Base-by-base conservation (phyloP, 2,329 filamentous ascomycete genomes). In the Stachybotrys echinatus region DNA sequence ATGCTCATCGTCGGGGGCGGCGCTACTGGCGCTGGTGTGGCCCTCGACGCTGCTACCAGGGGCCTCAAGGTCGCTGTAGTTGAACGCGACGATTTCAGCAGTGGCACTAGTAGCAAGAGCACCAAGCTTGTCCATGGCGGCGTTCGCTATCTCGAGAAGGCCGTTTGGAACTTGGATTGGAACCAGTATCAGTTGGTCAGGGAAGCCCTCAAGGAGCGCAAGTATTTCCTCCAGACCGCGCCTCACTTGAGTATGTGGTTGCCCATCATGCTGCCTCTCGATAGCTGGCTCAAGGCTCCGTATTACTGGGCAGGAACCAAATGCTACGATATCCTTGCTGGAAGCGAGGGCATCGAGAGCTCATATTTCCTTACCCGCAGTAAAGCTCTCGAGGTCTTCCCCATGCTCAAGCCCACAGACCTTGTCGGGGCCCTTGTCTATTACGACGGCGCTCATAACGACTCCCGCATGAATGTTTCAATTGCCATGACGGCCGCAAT, bases 361-460 rank as follows among this genome's bases (percentile, higher is more conserved):
- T 92, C 88, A 6, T 95, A 95, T 71, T 95, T 95, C 66, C 72
- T 95, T 62, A 92, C 89, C 21, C 86, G 85, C 68, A 92, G 87
- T 66, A 92, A 92, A 70, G 89, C 89, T 8, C 75, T 95, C 54
- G 89, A 92, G 65, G 87, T 87, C 3, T 95, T 95, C 64, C 90
- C 90, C 7, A 94, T 95, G 89, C 70, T 95, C 56, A 92, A 89
- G 72, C 86, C 83, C 63, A 84, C 88, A 40, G 83, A 87, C 56
- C 74, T 95, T 14, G 80, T 91, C 42, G 90, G 90, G 53, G 89
- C 89, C 51, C 73, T 95, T 61, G 89, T 95, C 21, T 95, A 95
- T 75, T 95, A 95, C 65, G 89, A 95, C 71, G 90, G 90, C 59
- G 89, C 88, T 23, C 90, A 95, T 71, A 95, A 95, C 63, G 90